Conservation (phyloP, 1,139 yeast species). For the Nematodospora anomalae region DNA sequence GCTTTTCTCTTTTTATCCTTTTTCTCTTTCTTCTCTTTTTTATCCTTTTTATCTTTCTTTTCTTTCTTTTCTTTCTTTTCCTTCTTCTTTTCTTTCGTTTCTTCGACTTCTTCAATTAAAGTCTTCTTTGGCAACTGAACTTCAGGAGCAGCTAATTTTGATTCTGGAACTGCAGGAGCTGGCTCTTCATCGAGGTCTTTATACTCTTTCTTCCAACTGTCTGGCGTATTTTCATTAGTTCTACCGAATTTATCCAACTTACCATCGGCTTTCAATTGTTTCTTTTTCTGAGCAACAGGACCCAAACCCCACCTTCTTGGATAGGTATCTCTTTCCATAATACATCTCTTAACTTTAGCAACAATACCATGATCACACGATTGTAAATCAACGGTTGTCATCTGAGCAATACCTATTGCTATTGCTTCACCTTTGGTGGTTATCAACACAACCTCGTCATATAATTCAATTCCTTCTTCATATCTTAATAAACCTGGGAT, state of each 20-base stretch:
- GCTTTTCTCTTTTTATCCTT: constrained; percentile 53
- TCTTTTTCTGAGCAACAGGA: constrained; percentile 98
- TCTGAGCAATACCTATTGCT: constrained; percentile 97
- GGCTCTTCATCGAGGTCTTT: constrained; percentile 75
- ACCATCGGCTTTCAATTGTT: constrained; percentile 96
- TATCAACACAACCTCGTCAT: constrained; percentile 96
- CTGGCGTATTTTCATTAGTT: constrained; percentile 90
- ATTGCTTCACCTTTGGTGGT: constrained; percentile 99
- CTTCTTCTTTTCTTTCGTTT: constrained; percentile 28
- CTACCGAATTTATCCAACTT: constrained; percentile 96
- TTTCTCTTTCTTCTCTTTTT: constrained; percentile 42
- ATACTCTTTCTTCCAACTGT: constrained; percentile 84
- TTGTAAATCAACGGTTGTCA: constrained; percentile 96
- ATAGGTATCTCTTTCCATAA: constrained; percentile 98
- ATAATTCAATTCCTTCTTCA: constrained; percentile 95
- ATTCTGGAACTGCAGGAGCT: constrained; percentile 51
- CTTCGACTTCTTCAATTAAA: constrained; percentile 32
- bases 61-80: constrained; percentile 50
- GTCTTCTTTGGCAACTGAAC: constrained; percentile 53
- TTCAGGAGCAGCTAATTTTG: constrained; percentile 50
- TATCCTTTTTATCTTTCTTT: constrained; percentile 63
- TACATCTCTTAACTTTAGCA: constrained; percentile 98
- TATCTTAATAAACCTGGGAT: constrained; percentile 97
- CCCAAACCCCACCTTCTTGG: constrained; percentile 99
- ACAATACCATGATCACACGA: constrained; percentile 98